Evolutionary conservation across 1,284 basidiomycete genomes (phyloP).

Genomic region (Apiotrichum domesticum): DNA sequence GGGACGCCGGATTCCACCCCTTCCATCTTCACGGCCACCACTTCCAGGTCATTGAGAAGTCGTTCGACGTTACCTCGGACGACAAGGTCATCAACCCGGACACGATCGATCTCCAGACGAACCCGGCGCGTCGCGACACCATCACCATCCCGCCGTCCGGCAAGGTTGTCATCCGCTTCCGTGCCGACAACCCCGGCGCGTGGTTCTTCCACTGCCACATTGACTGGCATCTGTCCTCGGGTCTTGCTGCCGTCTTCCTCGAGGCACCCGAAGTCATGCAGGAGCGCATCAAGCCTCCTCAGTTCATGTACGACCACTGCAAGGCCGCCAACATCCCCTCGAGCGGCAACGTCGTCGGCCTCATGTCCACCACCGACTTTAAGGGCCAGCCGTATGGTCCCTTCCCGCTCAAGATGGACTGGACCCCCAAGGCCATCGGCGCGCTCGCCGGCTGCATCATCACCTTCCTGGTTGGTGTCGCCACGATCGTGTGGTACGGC

Average conservation of each 20-base stretch:
- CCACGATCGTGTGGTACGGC: constrained; percentile 74
- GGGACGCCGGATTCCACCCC: constrained; percentile 51
- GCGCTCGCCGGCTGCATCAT: constrained; percentile 82
- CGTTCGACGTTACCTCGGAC: constrained; percentile 65
- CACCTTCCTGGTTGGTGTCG: constrained; percentile 73
- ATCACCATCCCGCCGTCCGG: constrained; percentile 49
- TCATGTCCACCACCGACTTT: constrained; percentile 43
- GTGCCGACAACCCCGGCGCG: constrained; percentile 52
- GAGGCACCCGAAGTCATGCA: constrained; percentile 45
- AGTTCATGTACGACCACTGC: constrained; percentile 61
- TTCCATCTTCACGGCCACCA: constrained; percentile 58
- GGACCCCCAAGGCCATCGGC: constrained; percentile 70
- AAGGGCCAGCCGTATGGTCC: constrained; percentile 58
- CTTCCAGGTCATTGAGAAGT: constrained; percentile 68
- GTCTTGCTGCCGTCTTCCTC: constrained; percentile 48
- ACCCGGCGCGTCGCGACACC: constrained; percentile 76
- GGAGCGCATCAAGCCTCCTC: constrained; percentile 30
- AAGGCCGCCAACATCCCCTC: constrained; percentile 54
- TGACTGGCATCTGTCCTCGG: constrained; percentile 45
- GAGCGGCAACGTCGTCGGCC: constrained; percentile 60
- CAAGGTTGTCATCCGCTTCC: constrained; percentile 47
- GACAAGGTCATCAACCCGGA: constrained; percentile 77
- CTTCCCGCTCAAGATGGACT: constrained; percentile 59
- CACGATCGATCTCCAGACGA: constrained; percentile 63
- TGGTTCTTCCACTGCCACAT: constrained; percentile 51